A percentile compares a stretch with the other conserved stretches of the same genome.
phyloP scores from a whole-genome alignment of 345 rosid species.

The Clausena lansium region DNA sequence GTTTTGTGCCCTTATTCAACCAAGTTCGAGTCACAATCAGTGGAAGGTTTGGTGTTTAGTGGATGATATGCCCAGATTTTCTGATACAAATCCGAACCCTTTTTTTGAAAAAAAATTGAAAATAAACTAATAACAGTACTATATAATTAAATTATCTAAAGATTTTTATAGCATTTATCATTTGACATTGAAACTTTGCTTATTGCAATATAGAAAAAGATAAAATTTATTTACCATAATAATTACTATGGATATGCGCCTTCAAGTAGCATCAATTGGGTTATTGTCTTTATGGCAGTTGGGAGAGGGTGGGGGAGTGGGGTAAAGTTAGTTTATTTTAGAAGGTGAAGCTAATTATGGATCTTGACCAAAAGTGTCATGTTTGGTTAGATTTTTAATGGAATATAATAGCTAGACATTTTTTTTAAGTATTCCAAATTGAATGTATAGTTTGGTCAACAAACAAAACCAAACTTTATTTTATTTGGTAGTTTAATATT shows the following conservation, averaged over 20 bases:
- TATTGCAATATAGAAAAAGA: neutral
- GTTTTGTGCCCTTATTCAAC: too few species aligned
- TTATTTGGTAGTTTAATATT: conserved; percentile 19
- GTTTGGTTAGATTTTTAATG: conserved; percentile 29
- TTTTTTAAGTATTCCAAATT: conserved; percentile 8
- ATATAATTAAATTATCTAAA: too few species aligned
- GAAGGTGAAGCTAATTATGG: conserved; percentile 39
- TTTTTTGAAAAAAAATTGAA: too few species aligned
- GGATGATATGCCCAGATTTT: too few species aligned
- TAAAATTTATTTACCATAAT: neutral
- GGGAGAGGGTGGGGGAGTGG: conserved; percentile 35
- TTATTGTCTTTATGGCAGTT: conserved; percentile 38
- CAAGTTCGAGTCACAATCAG: too few species aligned
- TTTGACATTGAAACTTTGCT: neutral
- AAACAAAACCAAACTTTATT: conserved; percentile 29
- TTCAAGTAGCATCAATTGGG: conserved; percentile 4
- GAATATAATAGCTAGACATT: conserved; percentile 17
- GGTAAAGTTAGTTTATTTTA: conserved; percentile 27
- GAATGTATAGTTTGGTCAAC: conserved; percentile 50
- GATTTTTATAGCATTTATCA: neutral
- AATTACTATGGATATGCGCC: neutral
- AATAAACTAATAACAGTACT: too few species aligned
- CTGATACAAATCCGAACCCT: too few species aligned
- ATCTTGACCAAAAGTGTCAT: conserved; percentile 37
- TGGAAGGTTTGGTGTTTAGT: too few species aligned